These are phyloP conservation scores for Remersonia thermophila DNA, from an alignment of 2,329 filamentous ascomycete genomes.

Conservation along the genomic window DNA sequence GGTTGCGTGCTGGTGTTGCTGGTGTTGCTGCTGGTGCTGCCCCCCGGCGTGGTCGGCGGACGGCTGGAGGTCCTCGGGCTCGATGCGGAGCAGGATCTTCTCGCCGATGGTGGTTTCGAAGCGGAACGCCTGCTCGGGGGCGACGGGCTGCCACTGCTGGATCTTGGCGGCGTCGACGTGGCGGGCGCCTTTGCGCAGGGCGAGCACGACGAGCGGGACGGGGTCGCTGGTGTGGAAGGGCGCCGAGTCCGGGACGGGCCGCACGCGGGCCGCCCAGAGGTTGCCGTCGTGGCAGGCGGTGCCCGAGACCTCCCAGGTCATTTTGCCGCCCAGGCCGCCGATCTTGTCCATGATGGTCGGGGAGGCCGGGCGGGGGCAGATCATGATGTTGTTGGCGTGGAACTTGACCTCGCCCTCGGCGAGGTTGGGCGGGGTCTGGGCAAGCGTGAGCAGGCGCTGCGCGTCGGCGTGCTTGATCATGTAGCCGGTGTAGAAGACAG, in stretches of 20 bases:
- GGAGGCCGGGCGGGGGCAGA: conserved; percentile 65
- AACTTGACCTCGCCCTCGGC: conserved; percentile 62
- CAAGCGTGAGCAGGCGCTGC: conserved; percentile 58
- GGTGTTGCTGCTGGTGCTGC: conserved; percentile 21
- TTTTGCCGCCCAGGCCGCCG: conserved; percentile 72
- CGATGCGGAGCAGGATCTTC: conserved; percentile 71
- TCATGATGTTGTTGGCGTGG: conserved; percentile 83
- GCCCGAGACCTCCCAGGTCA: conserved; percentile 73
- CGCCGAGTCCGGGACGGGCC: conserved; percentile 55
- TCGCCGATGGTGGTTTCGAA: conserved; percentile 81
- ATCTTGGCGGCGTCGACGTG: conserved; percentile 75
- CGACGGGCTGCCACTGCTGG: conserved; percentile 67
- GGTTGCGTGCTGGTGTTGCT: not conserved
- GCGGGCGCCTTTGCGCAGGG: conserved; percentile 60
- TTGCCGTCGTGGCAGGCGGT: conserved; percentile 64
- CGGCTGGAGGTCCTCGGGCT: conserved; percentile 52
- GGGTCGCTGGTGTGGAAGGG: conserved; percentile 69
- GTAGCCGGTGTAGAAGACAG: conserved; percentile 86
- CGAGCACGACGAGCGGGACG: conserved; percentile 69
- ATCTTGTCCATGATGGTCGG: conserved; percentile 65
- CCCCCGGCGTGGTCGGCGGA: conserved; percentile 48
- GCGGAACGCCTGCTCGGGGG: conserved; percentile 55
- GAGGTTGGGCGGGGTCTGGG: conserved; percentile 47
- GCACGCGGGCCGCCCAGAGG: conserved; percentile 76
- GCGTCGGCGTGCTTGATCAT: conserved; percentile 63